These are phyloP conservation scores for Asparagopsis taxiformis DNA, from an alignment of 31 red algal species.

Conservation along the genomic window DNA sequence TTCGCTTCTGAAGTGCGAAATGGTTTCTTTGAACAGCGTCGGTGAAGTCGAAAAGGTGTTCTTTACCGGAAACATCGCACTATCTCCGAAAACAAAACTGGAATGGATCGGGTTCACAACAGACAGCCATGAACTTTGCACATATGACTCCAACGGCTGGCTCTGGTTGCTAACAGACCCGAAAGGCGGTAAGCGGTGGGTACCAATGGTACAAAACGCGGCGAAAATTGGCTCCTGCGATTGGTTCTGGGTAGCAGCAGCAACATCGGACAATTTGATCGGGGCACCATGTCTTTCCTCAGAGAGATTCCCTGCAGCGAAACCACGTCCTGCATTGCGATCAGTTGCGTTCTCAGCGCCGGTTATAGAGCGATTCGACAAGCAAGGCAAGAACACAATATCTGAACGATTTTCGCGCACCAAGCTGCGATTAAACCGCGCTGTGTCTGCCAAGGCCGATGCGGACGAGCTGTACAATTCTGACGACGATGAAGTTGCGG, in stretches of 20 bases:
- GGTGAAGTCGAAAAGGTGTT: slow-evolving; percentile 44
- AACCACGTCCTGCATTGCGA: slow-evolving; percentile 57
- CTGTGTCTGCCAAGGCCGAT: slow-evolving; percentile 19
- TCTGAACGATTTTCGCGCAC: slow-evolving; percentile 50
- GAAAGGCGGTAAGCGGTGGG: slow-evolving; percentile 32
- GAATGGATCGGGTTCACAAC: slow-evolving; percentile 77
- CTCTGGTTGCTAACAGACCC: slow-evolving; percentile 56
- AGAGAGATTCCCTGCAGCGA: slow-evolving; percentile 36
- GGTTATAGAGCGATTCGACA: slow-evolving; percentile 48
- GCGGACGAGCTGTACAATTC: slow-evolving; percentile 46
- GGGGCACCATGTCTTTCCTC: slow-evolving; percentile 57
- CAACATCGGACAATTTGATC: slow-evolving; percentile 36
- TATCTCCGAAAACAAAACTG: slow-evolving; percentile 33
- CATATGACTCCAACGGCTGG: slow-evolving; percentile 70
- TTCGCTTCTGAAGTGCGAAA: slow-evolving; percentile 35
- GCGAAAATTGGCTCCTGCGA: slow-evolving; percentile 51
- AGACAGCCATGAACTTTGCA: slow-evolving; percentile 45
- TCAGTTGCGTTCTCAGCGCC: slow-evolving; percentile 43
- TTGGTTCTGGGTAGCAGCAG: slow-evolving; percentile 72
- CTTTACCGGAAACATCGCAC: slow-evolving; percentile 15
- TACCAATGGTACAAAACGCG: slow-evolving; percentile 72
- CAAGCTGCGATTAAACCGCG: slow-evolving; percentile 42
- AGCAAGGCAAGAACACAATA: slow-evolving; percentile 43
- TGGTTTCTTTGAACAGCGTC: slow-evolving; percentile 44
- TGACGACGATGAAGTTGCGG: slow-evolving; percentile 59